Evolutionary conservation across 352 stramenopile species (phyloP).

Genomic region (Blastocystis sp.): DNA sequence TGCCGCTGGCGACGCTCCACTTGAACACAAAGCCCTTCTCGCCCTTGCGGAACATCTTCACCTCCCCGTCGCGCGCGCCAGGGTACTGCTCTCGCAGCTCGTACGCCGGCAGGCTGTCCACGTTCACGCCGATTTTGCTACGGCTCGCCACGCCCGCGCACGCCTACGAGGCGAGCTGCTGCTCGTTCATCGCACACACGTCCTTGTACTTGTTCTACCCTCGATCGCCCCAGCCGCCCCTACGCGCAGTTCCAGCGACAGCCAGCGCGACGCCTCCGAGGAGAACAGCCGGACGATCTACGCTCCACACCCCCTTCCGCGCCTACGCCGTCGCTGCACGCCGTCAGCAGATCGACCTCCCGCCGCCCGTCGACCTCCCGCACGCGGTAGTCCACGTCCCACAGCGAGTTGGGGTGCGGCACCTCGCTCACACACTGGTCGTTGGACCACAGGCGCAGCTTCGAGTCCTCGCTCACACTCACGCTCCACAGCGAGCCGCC

Average conservation of each 20-base stretch:
- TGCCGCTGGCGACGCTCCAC: constrained; percentile 55
- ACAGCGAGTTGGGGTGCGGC: constrained; percentile 34
- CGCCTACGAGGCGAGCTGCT: background rate
- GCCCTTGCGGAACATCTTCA: constrained; percentile 12
- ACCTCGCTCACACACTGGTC: background rate
- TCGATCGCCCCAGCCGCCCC: background rate
- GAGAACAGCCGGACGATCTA: constrained; percentile 7
- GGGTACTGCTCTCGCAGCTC: background rate
- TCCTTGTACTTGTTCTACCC: constrained; percentile 5
- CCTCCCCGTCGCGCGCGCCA: constrained; percentile 22
- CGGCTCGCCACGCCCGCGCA: background rate
- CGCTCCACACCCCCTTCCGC: background rate
- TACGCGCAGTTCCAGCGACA: background rate
- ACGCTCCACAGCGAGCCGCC: background rate
- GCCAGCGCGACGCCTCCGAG: background rate
- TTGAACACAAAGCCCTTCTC: constrained; percentile 20
- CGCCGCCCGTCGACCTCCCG: background rate
- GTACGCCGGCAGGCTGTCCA: constrained; percentile 9
- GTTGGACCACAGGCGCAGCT: constrained; percentile 2
- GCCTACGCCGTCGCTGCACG: constrained; percentile 8
- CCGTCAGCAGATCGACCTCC: background rate
- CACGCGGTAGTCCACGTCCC: constrained; percentile 32
- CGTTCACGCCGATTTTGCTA: constrained; percentile 39
- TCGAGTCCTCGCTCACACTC: background rate
- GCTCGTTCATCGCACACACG: background rate